Base-by-base conservation (phyloP, 2,329 filamentous ascomycete genomes). In the Talaromyces sp. region DNA sequence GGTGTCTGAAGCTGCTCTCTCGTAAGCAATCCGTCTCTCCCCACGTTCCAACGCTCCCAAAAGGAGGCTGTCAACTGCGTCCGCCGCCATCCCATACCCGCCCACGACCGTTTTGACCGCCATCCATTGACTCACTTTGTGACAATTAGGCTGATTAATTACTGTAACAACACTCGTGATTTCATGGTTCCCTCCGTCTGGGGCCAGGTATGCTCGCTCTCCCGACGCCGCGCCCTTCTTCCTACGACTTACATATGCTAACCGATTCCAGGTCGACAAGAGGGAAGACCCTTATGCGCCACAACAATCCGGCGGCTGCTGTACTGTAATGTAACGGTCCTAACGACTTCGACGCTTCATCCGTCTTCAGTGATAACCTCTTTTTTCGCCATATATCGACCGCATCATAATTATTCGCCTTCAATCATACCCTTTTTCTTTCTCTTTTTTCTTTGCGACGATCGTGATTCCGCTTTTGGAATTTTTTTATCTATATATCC, bases 131-230 rank as follows among this genome's bases (percentile, higher is more conserved):
- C 60, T 59, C n/a, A 38, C 29, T 53, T 56, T 31, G 11, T 31
- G 13, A 21, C 24, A 32, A 62, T 66, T 73, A 99, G 95, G 77
- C 90, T 98, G 76, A 98, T 98, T 76, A 90, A 91, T 69, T 98
- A 98, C 81, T 98, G 93, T 80, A 96, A 96, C 78, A 93, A 91
- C 78, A 97, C 95, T 69, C 90, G 93, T 78, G 95, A 99, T 77
- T 98, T 96, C 82, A 98, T 99, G 95, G 93, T 98, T 60, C 93
- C 93, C 56, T 96, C 92, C 58, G 90, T 96, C 77, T 99, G 95
- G 95, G 93, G 93, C 68, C 86, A 88, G 63, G 85, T 87, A 80
- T 70, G 71, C 67, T 64, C 27, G 5, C 21, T 27, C 27, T 11
- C 29, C 26, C 52, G 46, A 43, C 4, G 2, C 32, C 27, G 9